These are phyloP conservation scores for Deakozyma indianensis DNA, from an alignment of 805 yeast species.

Conservation along the genomic window DNA sequence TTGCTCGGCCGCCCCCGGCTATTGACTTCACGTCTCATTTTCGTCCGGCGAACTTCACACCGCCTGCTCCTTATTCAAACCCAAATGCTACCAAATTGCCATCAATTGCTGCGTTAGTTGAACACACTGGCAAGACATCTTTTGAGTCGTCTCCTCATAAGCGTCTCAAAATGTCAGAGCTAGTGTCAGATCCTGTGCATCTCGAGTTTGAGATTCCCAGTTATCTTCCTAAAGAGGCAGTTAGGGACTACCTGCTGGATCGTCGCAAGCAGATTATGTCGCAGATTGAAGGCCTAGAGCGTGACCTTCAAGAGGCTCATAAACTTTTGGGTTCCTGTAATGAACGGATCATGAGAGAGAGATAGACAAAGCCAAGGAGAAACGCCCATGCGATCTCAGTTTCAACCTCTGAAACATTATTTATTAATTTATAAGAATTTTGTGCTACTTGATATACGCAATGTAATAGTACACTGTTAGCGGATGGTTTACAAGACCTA, in stretches of 20 bases:
- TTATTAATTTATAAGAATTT: too few relatives aligned
- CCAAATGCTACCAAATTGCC: constrained; percentile 1
- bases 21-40: background rate
- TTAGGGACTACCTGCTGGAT: background rate
- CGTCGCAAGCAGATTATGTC: background rate
- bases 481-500: too few relatives aligned
- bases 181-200: background rate
- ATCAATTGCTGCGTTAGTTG: background rate
- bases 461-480: too few relatives aligned
- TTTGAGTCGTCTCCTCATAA: background rate
- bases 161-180: background rate
- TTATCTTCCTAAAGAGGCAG: background rate
- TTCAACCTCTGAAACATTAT: too few relatives aligned
- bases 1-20: background rate
- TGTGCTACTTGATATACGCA: too few relatives aligned
- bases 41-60: background rate
- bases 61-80: background rate
- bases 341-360: background rate
- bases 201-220: background rate
- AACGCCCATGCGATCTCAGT: too few relatives aligned
- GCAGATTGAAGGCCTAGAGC: background rate
- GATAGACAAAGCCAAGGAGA: too few relatives aligned
- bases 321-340: background rate
- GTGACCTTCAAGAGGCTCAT: background rate
- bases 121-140: background rate